These are phyloP conservation scores for Kurtzmaniella quercitrusa DNA, from an alignment of 1,139 yeast genomes.

Conservation along the genomic window DNA sequence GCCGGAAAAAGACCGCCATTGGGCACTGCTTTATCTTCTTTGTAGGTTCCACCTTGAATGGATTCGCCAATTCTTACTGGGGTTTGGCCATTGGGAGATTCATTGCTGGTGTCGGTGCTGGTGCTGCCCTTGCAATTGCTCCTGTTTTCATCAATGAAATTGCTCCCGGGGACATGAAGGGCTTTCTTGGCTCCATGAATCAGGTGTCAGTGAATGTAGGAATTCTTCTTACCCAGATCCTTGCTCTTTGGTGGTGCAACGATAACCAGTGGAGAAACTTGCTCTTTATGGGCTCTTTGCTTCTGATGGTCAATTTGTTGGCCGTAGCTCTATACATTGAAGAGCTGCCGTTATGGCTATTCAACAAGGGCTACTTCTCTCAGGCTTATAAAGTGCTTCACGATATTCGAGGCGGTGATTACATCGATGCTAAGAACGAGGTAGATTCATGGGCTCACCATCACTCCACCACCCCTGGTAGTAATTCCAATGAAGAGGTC, in stretches of 20 bases:
- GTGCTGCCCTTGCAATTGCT: constrained; percentile 77
- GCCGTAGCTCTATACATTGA: constrained; percentile 43
- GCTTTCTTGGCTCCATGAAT: constrained; percentile 81
- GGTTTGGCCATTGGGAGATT: constrained; percentile 65
- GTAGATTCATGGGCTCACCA: constrained; percentile 31
- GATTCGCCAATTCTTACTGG: constrained; percentile 41
- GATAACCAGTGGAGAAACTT: constrained; percentile 68
- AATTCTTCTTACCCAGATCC: constrained; percentile 68
- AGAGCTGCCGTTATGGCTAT: constrained; percentile 86
- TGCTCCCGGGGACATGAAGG: constrained; percentile 64
- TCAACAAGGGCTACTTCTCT: constrained; percentile 26
- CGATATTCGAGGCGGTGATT: constrained; percentile 40
- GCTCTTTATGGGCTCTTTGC: constrained; percentile 51
- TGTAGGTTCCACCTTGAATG: constrained; percentile 67
- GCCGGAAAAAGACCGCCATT: constrained; percentile 58
- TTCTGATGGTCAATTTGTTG: constrained; percentile 49
- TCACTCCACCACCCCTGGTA: constrained; percentile 7
- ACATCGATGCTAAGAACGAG: constrained; percentile 31
- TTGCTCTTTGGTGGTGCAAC: constrained; percentile 68
- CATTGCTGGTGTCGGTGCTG: constrained; percentile 81
- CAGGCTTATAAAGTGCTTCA: constrained; percentile 36
- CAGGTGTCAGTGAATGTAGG: constrained; percentile 86
- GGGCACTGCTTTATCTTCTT: constrained; percentile 53
- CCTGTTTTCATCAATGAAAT: constrained; percentile 80
- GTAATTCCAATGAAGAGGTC: constrained; percentile 5